A percentile compares a stretch with the other conserved stretches of the same genome.
These are phyloP conservation scores for Boletus rubescentipes DNA, from an alignment of 768 basidiomycete genomes.

Conservation along the genomic window DNA sequence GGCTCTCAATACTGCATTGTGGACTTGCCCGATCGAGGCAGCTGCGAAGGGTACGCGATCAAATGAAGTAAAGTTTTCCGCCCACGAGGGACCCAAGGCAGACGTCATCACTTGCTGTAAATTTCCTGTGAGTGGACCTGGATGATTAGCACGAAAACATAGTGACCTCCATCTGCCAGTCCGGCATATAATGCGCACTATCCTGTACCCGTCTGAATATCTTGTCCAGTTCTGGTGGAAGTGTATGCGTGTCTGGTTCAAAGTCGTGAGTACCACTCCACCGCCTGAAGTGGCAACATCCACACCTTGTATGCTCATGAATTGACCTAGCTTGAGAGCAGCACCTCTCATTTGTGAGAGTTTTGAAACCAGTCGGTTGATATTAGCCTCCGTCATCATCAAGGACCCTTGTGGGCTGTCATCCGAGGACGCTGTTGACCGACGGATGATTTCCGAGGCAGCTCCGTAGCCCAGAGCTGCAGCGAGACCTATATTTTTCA, in stretches of 20 bases:
- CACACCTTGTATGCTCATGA: slow-evolving; percentile 91
- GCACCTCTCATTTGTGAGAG: slow-evolving; percentile 96
- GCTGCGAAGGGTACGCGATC: slow-evolving; percentile 89
- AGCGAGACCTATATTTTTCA: slow-evolving; percentile 66
- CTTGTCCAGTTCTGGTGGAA: slow-evolving; percentile 84
- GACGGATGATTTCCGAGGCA: slow-evolving; percentile 79
- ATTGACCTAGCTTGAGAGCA: slow-evolving; percentile 94
- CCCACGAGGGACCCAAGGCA: slow-evolving; percentile 80
- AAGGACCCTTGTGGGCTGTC: slow-evolving; percentile 45
- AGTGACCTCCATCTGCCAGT: slow-evolving; percentile 93
- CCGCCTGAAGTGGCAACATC: neutral
- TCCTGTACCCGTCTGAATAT: slow-evolving; percentile 92
- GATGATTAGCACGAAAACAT: neutral
- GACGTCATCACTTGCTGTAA: slow-evolving; percentile 63
- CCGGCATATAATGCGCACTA: slow-evolving; percentile 97
- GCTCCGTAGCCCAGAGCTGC: slow-evolving; percentile 88
- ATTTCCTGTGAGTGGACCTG: neutral
- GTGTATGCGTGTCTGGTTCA: slow-evolving; percentile 73
- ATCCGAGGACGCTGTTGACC: slow-evolving; percentile 47
- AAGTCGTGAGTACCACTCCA: neutral
- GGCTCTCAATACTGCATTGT: slow-evolving; percentile 63
- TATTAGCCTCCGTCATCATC: slow-evolving; percentile 89
- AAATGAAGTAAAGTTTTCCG: slow-evolving; percentile 67
- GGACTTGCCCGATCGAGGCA: slow-evolving; percentile 97
- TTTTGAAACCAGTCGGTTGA: slow-evolving; percentile 86